phyloP scores from a whole-genome alignment of 768 basidiomycete species.

The Rhodotorula toruloides region DNA sequence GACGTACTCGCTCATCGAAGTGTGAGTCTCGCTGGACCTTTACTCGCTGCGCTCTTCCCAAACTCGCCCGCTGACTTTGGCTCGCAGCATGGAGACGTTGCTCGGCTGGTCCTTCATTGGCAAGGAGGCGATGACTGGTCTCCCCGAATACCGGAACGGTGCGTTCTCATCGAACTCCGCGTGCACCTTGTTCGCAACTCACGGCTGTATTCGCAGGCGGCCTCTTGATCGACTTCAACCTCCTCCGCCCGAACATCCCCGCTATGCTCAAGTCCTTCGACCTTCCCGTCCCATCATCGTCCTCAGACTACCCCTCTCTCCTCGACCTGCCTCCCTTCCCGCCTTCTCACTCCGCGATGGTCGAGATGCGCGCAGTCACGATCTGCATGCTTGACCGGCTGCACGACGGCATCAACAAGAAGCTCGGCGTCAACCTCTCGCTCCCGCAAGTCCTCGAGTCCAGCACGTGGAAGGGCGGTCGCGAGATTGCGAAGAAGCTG shows the following conservation, averaged over 20 bases:
- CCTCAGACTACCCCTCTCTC: conserved; percentile 26
- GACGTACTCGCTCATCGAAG: conserved; percentile 64
- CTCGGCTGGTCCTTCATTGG: conserved; percentile 78
- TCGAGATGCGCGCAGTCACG: conserved; percentile 95
- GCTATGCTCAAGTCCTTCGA: conserved; percentile 52
- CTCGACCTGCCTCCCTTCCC: conserved; percentile 60
- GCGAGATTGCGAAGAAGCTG: conserved; percentile 78
- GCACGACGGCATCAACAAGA: conserved; percentile 61
- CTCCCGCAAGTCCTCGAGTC: conserved; percentile 87
- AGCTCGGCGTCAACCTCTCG: conserved; percentile 59
- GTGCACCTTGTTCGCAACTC: too few relatives aligned
- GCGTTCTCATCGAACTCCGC: conserved; percentile 10
- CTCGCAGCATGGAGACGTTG: conserved; percentile 59
- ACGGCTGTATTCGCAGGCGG: conserved; percentile 56
- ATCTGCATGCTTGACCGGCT: conserved; percentile 88
- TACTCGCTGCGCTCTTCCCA: too few relatives aligned
- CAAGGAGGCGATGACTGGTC: conserved; percentile 76
- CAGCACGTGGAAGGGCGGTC: conserved; percentile 84
- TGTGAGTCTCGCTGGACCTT: conserved; percentile 19
- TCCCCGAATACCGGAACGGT: conserved; percentile 96
- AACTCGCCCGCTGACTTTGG: neutral
- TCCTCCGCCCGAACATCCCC: conserved; percentile 62
- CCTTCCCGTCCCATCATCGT: conserved; percentile 47
- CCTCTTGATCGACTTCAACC: conserved; percentile 74
- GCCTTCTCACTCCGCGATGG: conserved; percentile 79